Percentiles rank a stretch among this genome's conserved stretches.
These are phyloP conservation scores for Colletotrichum shisoi DNA, from an alignment of 2,329 filamentous ascomycete species.

Conservation along the genomic window DNA sequence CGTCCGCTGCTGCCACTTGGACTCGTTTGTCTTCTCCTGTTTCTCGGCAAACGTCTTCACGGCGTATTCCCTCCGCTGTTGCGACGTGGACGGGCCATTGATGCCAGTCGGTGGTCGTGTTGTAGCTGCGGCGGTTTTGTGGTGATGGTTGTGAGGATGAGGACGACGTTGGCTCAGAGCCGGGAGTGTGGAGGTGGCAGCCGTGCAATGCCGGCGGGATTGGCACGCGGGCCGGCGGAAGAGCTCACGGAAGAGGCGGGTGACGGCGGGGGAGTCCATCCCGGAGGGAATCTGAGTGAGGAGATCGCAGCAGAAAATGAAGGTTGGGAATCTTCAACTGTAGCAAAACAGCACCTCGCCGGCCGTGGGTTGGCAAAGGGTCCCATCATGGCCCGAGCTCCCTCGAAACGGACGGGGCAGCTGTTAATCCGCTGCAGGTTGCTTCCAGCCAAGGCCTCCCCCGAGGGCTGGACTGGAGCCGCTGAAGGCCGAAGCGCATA, in stretches of 20 bases:
- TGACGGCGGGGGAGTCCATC: constrained; percentile 85
- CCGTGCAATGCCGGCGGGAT: constrained; percentile 52
- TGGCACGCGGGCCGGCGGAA: constrained; percentile 77
- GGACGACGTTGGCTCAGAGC: constrained; percentile 26
- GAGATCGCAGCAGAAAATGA: constrained; percentile 35
- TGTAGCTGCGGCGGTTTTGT: constrained; percentile 28
- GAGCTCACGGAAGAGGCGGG: constrained; percentile 83
- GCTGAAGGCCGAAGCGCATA: background rate
- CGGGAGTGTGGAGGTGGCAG: constrained; percentile 44
- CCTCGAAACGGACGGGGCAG: constrained; percentile 31
- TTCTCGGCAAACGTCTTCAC: constrained; percentile 32
- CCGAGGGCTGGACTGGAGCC: background rate
- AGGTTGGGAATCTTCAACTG: constrained; percentile 27
- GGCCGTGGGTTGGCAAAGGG: constrained; percentile 25
- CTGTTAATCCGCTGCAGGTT: constrained; percentile 36
- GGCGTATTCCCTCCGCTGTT: constrained; percentile 45
- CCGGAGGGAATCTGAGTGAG: constrained; percentile 16
- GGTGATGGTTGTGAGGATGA: constrained; percentile 6
- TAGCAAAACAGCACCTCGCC: constrained; percentile 32
- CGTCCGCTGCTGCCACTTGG: constrained; percentile 85
- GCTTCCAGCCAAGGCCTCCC: background rate
- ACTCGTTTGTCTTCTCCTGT: constrained; percentile 62
- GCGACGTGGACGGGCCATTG: constrained; percentile 38
- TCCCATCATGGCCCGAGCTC: constrained; percentile 43
- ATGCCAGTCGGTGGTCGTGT: constrained; percentile 42